Conservation (phyloP, 805 yeast species). For the Metschnikowia picachoensis region DNA sequence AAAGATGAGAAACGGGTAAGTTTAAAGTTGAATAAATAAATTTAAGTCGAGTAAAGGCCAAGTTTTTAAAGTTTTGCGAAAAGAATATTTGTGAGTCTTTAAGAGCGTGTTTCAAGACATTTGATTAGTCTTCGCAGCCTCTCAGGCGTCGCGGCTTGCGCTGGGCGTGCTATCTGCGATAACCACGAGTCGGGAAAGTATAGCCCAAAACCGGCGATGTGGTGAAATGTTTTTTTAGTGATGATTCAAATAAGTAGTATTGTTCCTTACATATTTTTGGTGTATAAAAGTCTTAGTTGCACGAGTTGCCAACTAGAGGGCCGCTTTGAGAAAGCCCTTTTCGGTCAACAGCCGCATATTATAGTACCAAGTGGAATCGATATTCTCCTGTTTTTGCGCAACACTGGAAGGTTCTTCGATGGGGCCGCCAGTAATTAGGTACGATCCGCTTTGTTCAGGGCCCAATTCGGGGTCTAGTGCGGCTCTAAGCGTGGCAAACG, state of each 20-base stretch:
- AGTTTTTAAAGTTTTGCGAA: too few relatives aligned
- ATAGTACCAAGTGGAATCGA: conserved; percentile 29
- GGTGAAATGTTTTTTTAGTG: neutral
- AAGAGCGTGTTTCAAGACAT: neutral
- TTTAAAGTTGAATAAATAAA: too few relatives aligned
- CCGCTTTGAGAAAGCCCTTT: conserved; percentile 15
- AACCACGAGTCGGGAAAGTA: neutral
- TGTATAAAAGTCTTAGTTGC: neutral
- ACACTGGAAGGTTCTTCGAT: conserved; percentile 20
- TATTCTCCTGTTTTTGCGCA: conserved; percentile 22
- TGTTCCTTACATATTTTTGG: neutral
- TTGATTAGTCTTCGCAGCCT: neutral
- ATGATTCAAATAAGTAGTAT: neutral
- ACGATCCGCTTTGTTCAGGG: conserved; percentile 26
- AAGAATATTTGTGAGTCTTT: too few relatives aligned
- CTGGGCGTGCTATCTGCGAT: neutral
- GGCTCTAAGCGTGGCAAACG: conserved; percentile 30
- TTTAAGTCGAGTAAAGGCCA: too few relatives aligned
- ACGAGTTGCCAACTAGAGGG: neutral
- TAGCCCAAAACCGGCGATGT: neutral
- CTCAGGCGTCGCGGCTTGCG: neutral
- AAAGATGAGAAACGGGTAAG: too few relatives aligned
- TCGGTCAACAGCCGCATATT: conserved; percentile 21
- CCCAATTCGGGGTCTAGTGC: conserved; percentile 29
- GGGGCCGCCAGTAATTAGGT: conserved; percentile 31